Evolutionary conservation across 169 alveolate species (phyloP).

Genomic region (Plasmodium inui): DNA sequence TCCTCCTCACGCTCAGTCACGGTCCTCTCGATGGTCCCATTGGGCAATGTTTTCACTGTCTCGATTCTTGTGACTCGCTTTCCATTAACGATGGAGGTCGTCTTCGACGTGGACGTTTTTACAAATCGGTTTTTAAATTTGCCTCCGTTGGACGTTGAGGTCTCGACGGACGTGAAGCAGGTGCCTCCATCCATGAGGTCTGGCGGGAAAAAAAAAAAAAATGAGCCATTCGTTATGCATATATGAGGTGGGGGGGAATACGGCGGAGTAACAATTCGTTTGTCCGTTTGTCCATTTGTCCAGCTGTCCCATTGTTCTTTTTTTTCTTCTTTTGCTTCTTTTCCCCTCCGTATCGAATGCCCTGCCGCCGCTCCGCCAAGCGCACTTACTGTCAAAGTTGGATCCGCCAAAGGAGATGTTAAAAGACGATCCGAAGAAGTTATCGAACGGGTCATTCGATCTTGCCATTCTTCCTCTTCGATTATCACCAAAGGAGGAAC

Average conservation of each 20-base stretch:
- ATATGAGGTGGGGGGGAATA: background rate
- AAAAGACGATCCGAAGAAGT: conserved; percentile 62
- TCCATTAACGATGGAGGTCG: conserved; percentile 77
- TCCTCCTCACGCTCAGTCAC: conserved; percentile 79
- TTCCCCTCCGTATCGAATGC: background rate
- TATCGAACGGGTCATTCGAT: conserved; percentile 66
- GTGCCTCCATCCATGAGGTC: conserved; percentile 69
- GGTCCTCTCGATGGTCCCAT: conserved; percentile 76
- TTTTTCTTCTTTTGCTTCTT: background rate
- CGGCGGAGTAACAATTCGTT: background rate
- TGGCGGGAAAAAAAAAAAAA: background rate
- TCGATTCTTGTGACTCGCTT: conserved; percentile 76
- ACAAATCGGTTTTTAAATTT: conserved; percentile 54
- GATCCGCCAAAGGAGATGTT: conserved; percentile 58
- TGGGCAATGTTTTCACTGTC: conserved; percentile 75
- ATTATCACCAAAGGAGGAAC: conserved; percentile 46
- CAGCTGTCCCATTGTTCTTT: background rate
- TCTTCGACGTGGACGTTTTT: conserved; percentile 77
- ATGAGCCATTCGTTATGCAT: background rate
- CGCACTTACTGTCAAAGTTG: conserved; percentile 48
- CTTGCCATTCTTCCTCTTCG: conserved; percentile 63
- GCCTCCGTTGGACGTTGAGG: conserved; percentile 70
- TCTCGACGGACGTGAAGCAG: conserved; percentile 48
- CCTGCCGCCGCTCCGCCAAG: background rate
- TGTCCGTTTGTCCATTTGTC: background rate